Base-by-base conservation (phyloP, 2,329 filamentous ascomycete species). In the Neofusicoccum ribis region DNA sequence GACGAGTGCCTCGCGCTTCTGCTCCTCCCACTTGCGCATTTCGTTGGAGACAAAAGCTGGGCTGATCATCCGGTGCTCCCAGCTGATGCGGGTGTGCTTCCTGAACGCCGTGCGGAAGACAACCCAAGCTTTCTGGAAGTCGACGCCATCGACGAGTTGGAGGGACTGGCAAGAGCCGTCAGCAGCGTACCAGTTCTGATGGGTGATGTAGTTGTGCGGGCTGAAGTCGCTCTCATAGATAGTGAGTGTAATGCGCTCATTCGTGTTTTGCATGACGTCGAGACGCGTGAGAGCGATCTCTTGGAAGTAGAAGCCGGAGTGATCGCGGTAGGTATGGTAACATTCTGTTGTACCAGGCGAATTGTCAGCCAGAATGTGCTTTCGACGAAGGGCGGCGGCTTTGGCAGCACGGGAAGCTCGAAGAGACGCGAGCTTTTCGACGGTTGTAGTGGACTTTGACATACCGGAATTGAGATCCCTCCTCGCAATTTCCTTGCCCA, bases 261-360 rank as follows among this genome's bases (percentile, higher is more conserved):
- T 85, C 0, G 77, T 72, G 44, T 84, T 84, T 11, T 80, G 78
- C 4, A 67, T 75, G 44, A 72, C 81, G 75, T 77, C 85, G 72
- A 72, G 73, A 36, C 89, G 85, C 2, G 83, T 82, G 14, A 95
- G 77, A 0, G 82, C 81, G 65, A 91, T 78, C 63, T 88, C 82
- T 41, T 37, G 41, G 76, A 92, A 92, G 3, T 80, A 75, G 73
- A 92, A 91, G 54, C 83, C 84, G 0, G 83, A 84, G 3, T 71
- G 64, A 72, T 95, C 91, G 17, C 76, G 78, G 75, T 90, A 92
- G 67, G 91, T 75, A 66, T 87, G 87, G 71, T 88, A n/a, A 7
- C 70, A 65, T 65, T 76, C 75, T 77, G 71, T 44, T 50, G 61
- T 56, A 63, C 54, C 14, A 6, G 37, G 20, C 43, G 34, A 36